A percentile compares a stretch with the other conserved stretches of the same genome.
Evolutionary conservation across 495 filamentous ascomycete genomes (phyloP).

Genomic region (Penicillium bialowiezense): DNA sequence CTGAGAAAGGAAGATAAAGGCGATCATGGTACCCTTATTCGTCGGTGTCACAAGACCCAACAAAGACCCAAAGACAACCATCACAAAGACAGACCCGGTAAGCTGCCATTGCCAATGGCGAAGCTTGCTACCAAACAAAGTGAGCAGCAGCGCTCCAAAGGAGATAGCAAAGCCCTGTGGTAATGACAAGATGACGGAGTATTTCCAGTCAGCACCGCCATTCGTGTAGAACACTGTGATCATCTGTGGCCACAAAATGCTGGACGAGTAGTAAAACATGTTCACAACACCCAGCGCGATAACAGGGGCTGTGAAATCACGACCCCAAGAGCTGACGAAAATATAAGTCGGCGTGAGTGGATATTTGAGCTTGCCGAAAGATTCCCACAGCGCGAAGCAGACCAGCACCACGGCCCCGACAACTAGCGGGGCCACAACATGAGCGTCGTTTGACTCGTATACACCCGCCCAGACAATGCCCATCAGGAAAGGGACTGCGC

Average conservation of each 20-base stretch:
- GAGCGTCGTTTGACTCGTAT: conserved; percentile 21
- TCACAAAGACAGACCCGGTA: conserved; percentile 22
- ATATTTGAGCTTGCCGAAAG: conserved; percentile 18
- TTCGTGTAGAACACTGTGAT: conserved; percentile 21
- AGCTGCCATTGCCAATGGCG: conserved; percentile 27
- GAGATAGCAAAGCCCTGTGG: conserved; percentile 23
- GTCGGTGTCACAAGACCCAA: conserved; percentile 20
- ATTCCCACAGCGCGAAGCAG: conserved; percentile 26
- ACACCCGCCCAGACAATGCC: conserved; percentile 27
- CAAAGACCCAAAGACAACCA: conserved; percentile 25
- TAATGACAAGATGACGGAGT: conserved; percentile 20
- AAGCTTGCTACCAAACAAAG: conserved; percentile 19
- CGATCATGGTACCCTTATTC: conserved; percentile 25
- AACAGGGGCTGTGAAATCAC: conserved; percentile 24
- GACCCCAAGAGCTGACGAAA: conserved; percentile 21
- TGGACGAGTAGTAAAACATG: conserved; percentile 30
- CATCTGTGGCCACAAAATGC: conserved; percentile 28
- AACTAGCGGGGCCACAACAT: conserved; percentile 22
- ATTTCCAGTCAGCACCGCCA: conserved; percentile 20
- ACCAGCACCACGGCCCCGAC: conserved; percentile 17
- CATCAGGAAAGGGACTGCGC: conserved; percentile 22
- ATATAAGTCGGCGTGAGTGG: conserved; percentile 20
- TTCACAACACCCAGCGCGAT: conserved; percentile 24
- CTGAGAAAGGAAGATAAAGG: conserved; percentile 26
- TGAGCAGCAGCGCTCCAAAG: conserved; percentile 22